Evolutionary conservation across 2,329 filamentous ascomycete species (phyloP), one percentile per base, ranked within the genome.

Genomic region (Sphaerulina musiva): DNA sequence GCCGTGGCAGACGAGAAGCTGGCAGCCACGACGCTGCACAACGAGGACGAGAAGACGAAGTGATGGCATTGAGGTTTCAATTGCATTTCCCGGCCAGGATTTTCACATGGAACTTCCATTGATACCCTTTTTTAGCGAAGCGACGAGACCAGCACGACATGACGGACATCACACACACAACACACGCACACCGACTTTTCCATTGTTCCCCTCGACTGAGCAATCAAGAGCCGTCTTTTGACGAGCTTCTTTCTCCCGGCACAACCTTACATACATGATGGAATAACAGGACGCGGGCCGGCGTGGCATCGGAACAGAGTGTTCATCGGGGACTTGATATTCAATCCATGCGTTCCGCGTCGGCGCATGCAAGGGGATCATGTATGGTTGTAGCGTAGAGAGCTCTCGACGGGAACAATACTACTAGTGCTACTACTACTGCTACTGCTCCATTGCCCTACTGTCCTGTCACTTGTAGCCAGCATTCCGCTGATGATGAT

Each of bases 51-150:
- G 45, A 50, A 55, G 50, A 54, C 54, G 45, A 59, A 58, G 53
- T 59, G 51, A 59, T 42, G 39, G 41, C 38, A 43, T 17, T 44
- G 14, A 36, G 38, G 31, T 34, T 17, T 20, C 32, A 39, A 34
- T 4, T 51, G 48, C 48, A 51, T 45, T 51, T 41, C 48, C 44
- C 44, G 48, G 48, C 48, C 41, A 53, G 43, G 46, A 46, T 34
- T 43, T 51, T 53, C 42, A 44, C 53, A 54, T 51, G 59, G 56
- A 59, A 60, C 8, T 59, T 29, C 26, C 26, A 29, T 29, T 58
- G 60, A 62, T 62, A 62, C 60, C 60, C 60, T 46, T 62, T 46
- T 62, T 57, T 53, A 44, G 54, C 54, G 51, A 48, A 29, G 51
- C 45, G 51, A 48, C 36, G 43, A 51, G 48, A 53, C 40, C 48